A percentile compares a stretch with the other conserved stretches of the same genome.
phyloP scores from a whole-genome alignment of 225 moss, liverwort and hornwort species.

The Neckera pumila region DNA sequence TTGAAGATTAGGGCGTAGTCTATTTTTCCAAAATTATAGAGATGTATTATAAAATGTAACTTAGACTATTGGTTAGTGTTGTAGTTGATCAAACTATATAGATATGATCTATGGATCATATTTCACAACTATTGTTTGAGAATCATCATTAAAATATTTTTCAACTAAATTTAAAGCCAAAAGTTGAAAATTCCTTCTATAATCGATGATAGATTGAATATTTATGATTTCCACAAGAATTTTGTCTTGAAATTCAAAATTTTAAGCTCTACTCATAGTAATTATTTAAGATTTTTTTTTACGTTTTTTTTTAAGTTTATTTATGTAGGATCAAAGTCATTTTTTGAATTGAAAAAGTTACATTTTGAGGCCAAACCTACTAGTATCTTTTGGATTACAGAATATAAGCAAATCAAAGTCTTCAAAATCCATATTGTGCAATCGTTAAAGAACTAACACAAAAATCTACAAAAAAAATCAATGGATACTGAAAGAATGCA shows the following conservation, averaged over 20 bases:
- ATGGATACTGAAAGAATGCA: background rate
- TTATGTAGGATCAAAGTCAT: no score
- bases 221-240: background rate
- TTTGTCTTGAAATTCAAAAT: no score
- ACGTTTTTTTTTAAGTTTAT: rapidly evolving
- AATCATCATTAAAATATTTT: no score
- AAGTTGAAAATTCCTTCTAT: background rate
- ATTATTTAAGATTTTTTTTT: no score
- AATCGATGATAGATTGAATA: background rate
- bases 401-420: background rate
- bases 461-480: background rate
- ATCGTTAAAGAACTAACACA: background rate
- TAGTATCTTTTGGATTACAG: background rate
- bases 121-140: no score
- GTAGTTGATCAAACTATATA: no score
- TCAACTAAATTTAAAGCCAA: background rate
- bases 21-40: background rate
- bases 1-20: background rate
- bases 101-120: no score
- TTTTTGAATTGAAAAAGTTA: background rate
- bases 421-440: background rate
- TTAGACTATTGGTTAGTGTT: no score
- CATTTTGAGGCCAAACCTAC: rapidly evolving
- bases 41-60: background rate
- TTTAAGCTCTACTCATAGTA: no score